Evolutionary conservation across 1,284 basidiomycete genomes (phyloP).

Genomic region (Cystobasidiaceae sp.): DNA sequence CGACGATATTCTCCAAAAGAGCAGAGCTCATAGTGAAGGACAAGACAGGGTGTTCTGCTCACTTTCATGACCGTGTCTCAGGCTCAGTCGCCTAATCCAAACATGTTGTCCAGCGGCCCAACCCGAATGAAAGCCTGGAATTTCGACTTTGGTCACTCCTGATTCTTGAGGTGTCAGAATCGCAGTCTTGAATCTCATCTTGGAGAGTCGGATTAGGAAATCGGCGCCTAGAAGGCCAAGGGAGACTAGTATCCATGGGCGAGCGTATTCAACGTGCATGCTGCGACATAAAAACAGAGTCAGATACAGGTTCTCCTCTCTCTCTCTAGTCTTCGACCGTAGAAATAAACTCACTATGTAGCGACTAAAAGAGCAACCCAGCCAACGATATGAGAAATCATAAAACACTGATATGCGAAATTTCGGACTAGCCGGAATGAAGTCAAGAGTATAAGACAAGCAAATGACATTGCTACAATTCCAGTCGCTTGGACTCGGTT

Average conservation of each 20-base stretch:
- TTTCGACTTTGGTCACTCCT: constrained; percentile 24
- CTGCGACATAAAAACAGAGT: neutral
- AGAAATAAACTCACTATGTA: constrained; percentile 13
- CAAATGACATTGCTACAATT: neutral
- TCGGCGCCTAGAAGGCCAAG: constrained; percentile 25
- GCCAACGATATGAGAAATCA: constrained; percentile 35
- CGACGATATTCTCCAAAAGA: too few relatives aligned
- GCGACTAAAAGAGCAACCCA: constrained; percentile 34
- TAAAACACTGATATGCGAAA: constrained; percentile 36
- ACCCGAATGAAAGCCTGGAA: constrained; percentile 18
- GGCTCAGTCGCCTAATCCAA: constrained; percentile 14
- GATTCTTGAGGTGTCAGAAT: constrained; percentile 21
- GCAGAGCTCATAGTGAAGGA: neutral
- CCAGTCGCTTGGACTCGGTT: constrained; percentile 23
- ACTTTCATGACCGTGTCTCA: constrained; percentile 16
- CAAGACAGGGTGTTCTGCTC: too few relatives aligned
- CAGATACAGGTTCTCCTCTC: too few relatives aligned
- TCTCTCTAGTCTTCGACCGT: too few relatives aligned
- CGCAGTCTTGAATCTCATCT: constrained; percentile 26
- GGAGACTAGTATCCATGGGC: constrained; percentile 29
- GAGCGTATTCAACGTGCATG: constrained; percentile 27
- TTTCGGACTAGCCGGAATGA: constrained; percentile 31
- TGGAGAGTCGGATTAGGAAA: constrained; percentile 16
- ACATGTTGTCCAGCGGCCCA: constrained; percentile 37
- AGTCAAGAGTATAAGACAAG: constrained; percentile 21